Evolutionary conservation across 306 rosid species (phyloP), one percentile per base, ranked within the genome.

Genomic region (Cicer cuneatum): DNA sequence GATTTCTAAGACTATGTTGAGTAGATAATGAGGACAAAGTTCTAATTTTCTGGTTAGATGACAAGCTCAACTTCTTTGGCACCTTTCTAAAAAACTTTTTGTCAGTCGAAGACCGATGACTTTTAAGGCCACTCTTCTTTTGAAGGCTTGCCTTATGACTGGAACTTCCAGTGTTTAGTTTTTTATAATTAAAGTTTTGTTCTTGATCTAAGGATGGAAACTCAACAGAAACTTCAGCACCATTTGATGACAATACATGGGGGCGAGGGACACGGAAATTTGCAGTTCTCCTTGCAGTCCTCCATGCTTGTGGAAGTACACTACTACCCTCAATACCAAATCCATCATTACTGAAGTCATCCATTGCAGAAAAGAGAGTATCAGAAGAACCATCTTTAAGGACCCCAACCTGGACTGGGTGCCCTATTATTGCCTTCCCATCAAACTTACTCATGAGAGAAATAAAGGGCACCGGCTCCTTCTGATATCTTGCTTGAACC

Each of bases 221-320:
- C 52, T 85, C 87, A 3, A 71, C 66, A 37, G 84, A 64, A 73
- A 82, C 81, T 66, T 93, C 98, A 43, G 83, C 11, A 12, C 85
- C 87, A 60, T 81, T 87, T 5, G 86, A 75, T 5, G 90, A 71
- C 1, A 68, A 78, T 33, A 82, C 77, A 56, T 76, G 97, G 73
- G 93, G 87, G 59, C 93, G 97, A 0, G 93, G 98, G 51, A 89
- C 83, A 14, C 97, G 93, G 33, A 86, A 75, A 60, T 89, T 90
- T 18, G 98, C 93, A 8, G 98, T 90, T 80, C 98, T 89, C 89
- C 98, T 87, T 21, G 98, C 98, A 15, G 97, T 93, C 59, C 93
- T 89, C 98, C 97, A 93, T 68, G 93, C 91, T 13, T 87, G 96
- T 56, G 90, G 96, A 81, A 90, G 91, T 66, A 85, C 63, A 16